Evolutionary conservation across 768 basidiomycete genomes (phyloP).

Genomic region (Terana coerulea): DNA sequence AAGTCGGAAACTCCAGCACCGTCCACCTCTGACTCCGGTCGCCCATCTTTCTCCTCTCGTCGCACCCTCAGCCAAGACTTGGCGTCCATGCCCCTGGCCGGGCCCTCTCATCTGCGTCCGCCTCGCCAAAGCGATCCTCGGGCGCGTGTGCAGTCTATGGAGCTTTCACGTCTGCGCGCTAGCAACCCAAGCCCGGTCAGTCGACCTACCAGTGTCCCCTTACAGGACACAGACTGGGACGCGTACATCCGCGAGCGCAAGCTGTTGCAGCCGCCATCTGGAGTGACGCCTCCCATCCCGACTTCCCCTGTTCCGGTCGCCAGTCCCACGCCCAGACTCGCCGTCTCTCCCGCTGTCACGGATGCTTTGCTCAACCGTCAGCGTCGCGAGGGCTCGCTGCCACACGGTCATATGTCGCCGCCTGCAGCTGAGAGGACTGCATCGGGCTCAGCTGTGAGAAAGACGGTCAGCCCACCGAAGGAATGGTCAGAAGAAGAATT

Average conservation of each 20-base stretch:
- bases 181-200: conserved; percentile 50
- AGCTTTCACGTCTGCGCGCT: conserved; percentile 45
- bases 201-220: conserved; percentile 70
- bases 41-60: conserved; percentile 61
- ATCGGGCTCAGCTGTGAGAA: neutral
- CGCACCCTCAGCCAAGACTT: conserved; percentile 70
- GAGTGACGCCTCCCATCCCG: conserved; percentile 73
- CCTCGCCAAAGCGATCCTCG: conserved; percentile 69
- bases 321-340: conserved; percentile 38
- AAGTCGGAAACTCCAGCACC: conserved; percentile 68
- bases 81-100: conserved; percentile 43
- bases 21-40: conserved; percentile 53
- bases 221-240: conserved; percentile 82
- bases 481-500: conserved; percentile 39
- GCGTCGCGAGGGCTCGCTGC: conserved; percentile 65
- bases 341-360: conserved; percentile 67
- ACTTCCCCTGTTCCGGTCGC: conserved; percentile 43
- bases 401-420: conserved; percentile 22
- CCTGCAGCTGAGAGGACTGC: neutral
- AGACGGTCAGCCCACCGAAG: neutral
- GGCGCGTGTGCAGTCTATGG: conserved; percentile 69
- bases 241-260: conserved; percentile 81
- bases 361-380: conserved; percentile 73
- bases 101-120: conserved; percentile 59
- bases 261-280: conserved; percentile 78